phyloP scores from a whole-genome alignment of 2,329 filamentous ascomycete genomes.

The Phialophora expanda region DNA sequence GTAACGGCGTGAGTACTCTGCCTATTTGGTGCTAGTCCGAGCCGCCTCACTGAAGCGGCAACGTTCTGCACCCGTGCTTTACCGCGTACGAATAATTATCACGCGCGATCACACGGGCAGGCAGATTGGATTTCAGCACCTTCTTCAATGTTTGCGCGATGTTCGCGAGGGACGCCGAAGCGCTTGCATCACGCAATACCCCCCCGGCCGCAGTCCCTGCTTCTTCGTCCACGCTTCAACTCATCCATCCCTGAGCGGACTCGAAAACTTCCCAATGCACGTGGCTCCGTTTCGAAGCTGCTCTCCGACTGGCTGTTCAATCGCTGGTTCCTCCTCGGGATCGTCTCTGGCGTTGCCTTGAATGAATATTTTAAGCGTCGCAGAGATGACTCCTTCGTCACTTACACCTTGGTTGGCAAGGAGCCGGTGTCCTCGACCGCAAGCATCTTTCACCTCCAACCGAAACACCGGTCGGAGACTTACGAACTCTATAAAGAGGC shows the following conservation, averaged over 20 bases:
- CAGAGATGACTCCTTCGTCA: constrained; percentile 43
- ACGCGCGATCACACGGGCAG: not conserved
- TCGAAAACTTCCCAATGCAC: constrained; percentile 16
- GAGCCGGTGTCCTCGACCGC: constrained; percentile 54
- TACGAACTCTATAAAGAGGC: constrained; percentile 51
- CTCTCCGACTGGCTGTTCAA: not conserved
- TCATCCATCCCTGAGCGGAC: constrained; percentile 15
- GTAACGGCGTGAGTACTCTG: not conserved
- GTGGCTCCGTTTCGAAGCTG: not conserved
- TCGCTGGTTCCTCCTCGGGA: constrained; percentile 16
- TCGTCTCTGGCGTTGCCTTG: constrained; percentile 13
- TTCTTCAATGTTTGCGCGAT: constrained; percentile 30
- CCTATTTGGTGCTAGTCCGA: not conserved
- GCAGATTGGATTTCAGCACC: constrained; percentile 1
- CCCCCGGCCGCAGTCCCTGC: not conserved
- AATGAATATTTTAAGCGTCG: constrained; percentile 8
- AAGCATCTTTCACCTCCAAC: constrained; percentile 51
- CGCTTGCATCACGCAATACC: constrained; percentile 4
- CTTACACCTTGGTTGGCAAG: constrained; percentile 50
- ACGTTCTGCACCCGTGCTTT: not conserved
- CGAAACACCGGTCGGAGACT: constrained; percentile 41
- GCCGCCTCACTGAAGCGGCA: not conserved
- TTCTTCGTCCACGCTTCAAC: constrained; percentile 3
- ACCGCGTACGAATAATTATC: not conserved
- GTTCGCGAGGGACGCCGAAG: constrained; percentile 20